A percentile compares a stretch with the other conserved stretches of the same genome.
phyloP scores from a whole-genome alignment of 306 rosid species.

The Dalbergia cultrata region DNA sequence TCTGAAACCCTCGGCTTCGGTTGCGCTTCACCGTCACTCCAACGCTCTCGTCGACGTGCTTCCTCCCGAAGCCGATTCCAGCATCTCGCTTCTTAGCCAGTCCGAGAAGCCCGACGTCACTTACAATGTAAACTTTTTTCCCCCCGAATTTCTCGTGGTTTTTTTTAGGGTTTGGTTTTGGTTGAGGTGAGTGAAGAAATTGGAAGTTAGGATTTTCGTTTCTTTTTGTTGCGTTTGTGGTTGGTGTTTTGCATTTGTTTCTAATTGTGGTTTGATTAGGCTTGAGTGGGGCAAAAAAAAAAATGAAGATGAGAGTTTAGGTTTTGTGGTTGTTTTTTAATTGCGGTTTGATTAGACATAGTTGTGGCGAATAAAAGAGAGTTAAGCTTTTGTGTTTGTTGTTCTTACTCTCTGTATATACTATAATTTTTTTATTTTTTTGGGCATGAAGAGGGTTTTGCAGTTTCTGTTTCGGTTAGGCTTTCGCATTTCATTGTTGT shows the following conservation, averaged over 20 bases:
- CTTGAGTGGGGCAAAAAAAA: background rate
- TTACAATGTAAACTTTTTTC: constrained; percentile 59
- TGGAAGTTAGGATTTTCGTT: too few species aligned
- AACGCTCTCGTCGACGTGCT: constrained; percentile 96
- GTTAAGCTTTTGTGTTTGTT: background rate
- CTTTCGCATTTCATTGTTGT: too few species aligned
- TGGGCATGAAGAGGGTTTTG: too few species aligned
- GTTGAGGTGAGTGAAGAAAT: background rate
- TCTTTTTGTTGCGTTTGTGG: background rate
- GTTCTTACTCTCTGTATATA: background rate
- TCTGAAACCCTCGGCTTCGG: constrained; percentile 93
- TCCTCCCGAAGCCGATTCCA: constrained; percentile 98
- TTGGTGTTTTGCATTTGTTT: background rate
- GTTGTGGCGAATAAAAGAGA: background rate
- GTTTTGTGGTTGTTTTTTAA: background rate
- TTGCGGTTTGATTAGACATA: background rate
- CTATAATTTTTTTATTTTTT: too few species aligned
- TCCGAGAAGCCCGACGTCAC: constrained; percentile 99
- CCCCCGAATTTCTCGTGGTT: too few species aligned
- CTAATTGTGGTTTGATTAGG: background rate
- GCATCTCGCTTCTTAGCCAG: constrained; percentile 96
- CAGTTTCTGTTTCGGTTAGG: background rate
- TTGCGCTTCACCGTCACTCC: constrained; percentile 96
- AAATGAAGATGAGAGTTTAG: too few species aligned
- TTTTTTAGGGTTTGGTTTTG: background rate